Base-by-base conservation (phyloP, 108 stramenopile species). In the Skeletonema costatum region DNA sequence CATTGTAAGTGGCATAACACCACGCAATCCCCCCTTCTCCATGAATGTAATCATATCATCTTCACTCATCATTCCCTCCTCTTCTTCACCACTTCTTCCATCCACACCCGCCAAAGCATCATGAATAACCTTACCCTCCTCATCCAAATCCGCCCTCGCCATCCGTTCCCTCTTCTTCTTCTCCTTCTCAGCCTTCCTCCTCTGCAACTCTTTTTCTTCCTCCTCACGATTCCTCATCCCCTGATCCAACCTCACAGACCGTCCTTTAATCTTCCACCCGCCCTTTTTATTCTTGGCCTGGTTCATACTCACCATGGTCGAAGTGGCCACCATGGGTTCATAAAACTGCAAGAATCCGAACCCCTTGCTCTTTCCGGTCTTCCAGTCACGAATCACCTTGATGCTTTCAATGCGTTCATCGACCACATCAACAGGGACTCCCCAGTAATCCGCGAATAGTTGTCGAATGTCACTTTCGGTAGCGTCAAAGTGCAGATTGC, bases 291-390 rank as follows among this genome's bases (percentile, higher is more conserved):
- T 56, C 53, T 25, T 56, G 8, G 53, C 53, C 25, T 56, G 53
- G 7, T 56, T 56, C 32, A 88, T 71, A 44, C 66, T 60, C 71
- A 88, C 90, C 87, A 95, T 86, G 42, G 89, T 90, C 21, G 83
- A 73, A 2, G 93, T 94, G 25, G 96, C 96, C 73, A 67, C 92
- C 73, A 95, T 88, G 2, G 94, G 87, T 53, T 93, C 89, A 36
- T 78, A 84, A 85, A 95, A 95, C 44, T 74, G 80, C 9, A 87
- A 39, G 83, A 97, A 97, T 32, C 90, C 96, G 75, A 92, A 97
- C 1, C 96, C 96, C 86, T 95, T 95, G 51, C 89, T 89, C 66
- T 89, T 61, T 10, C 87, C 87, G 36, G 94, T 95, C 64, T 89
- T 94, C 93, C 94, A 97, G 67, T 97, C 96, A 29, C 85, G 71